Evolutionary conservation across 371 early-diverging fungal genomes (phyloP), one percentile per base, ranked within the genome.

Genomic region (Mucor circinelloides): DNA sequence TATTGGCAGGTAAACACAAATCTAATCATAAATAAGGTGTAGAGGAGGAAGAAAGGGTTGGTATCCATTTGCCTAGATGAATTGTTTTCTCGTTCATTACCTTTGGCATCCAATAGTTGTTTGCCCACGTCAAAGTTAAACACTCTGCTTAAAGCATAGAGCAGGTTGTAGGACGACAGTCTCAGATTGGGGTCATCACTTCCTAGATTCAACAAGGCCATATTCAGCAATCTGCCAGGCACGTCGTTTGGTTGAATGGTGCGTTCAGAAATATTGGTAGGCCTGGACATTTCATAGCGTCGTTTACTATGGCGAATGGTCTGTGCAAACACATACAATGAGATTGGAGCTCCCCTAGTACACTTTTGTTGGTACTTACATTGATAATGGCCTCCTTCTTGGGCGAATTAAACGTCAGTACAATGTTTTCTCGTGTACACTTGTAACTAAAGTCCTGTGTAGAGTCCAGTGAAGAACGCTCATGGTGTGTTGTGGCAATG

Each of bases 141-240:
- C 6, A 87, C 89, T 12, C 80, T 75, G 31, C 90, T 85, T 0
- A 96, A 75, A 0, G 95, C 87, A 67, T 89, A 90, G 34, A 96
- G 82, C 70, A 97, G 75, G 71, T 94, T 92, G 80, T 96, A 97
- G 0, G 94, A 89, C 32, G 93, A 87, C 31, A 90, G 70, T 5
- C 97, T 80, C 54, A 97, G 74, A 40, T 83, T 85, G 4, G 93
- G 83, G 67, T 94, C 94, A 12, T 86, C 87, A 25, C 91, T 90
- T 0, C 93, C 94, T 36, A 94, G 75, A 67, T 95, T 95, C 38
- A 94, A 74, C 68, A 97, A 71, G 21, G 95, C 92, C 86, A 96
- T 94, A 70, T 94, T 95, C 40, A 96, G 79, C 44, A 97, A 74
- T 19, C 93, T 91, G 12, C 96, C 97, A 0, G 96, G 94, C 6